Conservation (phyloP, 106 monocot species). For the Platanthera zijinensis region DNA sequence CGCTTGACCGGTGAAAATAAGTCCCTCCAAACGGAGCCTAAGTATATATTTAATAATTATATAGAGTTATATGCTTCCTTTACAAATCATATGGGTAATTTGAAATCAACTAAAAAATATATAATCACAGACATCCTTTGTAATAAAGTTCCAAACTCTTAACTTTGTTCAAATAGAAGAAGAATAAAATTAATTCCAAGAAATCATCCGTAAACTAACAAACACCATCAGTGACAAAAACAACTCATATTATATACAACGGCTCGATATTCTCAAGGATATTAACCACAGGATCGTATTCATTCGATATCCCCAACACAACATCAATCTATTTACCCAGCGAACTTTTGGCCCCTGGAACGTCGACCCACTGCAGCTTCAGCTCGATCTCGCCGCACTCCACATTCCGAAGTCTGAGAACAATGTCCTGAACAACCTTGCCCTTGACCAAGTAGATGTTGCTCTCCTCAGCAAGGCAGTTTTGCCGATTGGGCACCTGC, state of each 20-base stretch:
- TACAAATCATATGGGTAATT: too few species aligned
- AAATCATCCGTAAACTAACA: neutral
- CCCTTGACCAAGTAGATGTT: slow-evolving; percentile 25
- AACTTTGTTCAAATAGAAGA: neutral
- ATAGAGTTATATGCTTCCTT: too few species aligned
- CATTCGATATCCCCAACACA: neutral
- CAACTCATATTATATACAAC: neutral
- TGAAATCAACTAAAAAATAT: too few species aligned
- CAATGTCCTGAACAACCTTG: slow-evolving; percentile 40
- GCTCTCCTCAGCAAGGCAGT: slow-evolving; percentile 54
- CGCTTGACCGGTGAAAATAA: too few species aligned
- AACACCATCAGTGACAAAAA: neutral
- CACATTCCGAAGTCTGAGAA: slow-evolving; percentile 38
- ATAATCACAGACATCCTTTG: too few species aligned
- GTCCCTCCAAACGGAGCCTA: too few species aligned
- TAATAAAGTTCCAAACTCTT: too few species aligned
- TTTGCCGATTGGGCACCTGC: slow-evolving; percentile 25
- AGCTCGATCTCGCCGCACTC: slow-evolving; percentile 56
- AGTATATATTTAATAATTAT: too few species aligned
- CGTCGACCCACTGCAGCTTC: slow-evolving; percentile 35
- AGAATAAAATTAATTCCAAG: neutral
- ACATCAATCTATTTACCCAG: neutral
- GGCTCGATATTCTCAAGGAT: neutral
- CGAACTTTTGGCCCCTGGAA: slow-evolving; percentile 16
- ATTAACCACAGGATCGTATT: neutral